phyloP scores from a whole-genome alignment of 768 basidiomycete genomes.

The Chalciporus sphaerocephalus region DNA sequence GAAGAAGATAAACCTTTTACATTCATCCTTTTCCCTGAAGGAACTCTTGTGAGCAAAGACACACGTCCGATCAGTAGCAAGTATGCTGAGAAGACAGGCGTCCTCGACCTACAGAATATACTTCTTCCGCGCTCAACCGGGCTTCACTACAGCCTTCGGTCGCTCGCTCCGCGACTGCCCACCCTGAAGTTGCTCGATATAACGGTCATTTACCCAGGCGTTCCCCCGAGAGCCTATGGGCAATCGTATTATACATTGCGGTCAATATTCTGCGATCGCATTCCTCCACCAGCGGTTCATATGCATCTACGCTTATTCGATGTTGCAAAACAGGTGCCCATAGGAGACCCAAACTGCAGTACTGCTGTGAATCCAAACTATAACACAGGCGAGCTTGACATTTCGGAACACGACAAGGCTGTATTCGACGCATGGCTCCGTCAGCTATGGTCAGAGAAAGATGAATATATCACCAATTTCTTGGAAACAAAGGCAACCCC shows the following conservation, averaged over 20 bases:
- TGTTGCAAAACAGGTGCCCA: slow-evolving; percentile 61
- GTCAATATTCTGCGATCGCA: slow-evolving; percentile 77
- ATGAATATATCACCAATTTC: slow-evolving; percentile 67
- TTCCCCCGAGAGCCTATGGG: slow-evolving; percentile 76
- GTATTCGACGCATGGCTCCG: slow-evolving; percentile 83
- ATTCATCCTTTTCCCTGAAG: slow-evolving; percentile 91
- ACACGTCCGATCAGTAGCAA: slow-evolving; percentile 82
- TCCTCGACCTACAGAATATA: slow-evolving; percentile 72
- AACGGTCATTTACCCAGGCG: slow-evolving; percentile 87
- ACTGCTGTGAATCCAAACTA: slow-evolving; percentile 29
- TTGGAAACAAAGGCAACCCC: slow-evolving; percentile 49
- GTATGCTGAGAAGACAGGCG: slow-evolving; percentile 83
- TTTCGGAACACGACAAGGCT: slow-evolving; percentile 54
- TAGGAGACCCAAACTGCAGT: slow-evolving; percentile 49
- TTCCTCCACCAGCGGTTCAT: slow-evolving; percentile 82
- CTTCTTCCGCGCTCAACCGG: slow-evolving; percentile 93
- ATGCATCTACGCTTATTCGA: slow-evolving; percentile 82
- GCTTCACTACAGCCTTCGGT: slow-evolving; percentile 76
- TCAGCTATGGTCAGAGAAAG: slow-evolving; percentile 81
- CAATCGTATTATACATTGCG: slow-evolving; percentile 87
- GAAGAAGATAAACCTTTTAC: slow-evolving; percentile 66
- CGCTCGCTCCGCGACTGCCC: slow-evolving; percentile 73
- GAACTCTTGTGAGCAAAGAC: slow-evolving; percentile 84
- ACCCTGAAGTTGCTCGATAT: slow-evolving; percentile 82
- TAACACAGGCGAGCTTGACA: slow-evolving; percentile 41